Evolutionary conservation across 1,284 basidiomycete species (phyloP).

Genomic region (Polyporus tsugae): DNA sequence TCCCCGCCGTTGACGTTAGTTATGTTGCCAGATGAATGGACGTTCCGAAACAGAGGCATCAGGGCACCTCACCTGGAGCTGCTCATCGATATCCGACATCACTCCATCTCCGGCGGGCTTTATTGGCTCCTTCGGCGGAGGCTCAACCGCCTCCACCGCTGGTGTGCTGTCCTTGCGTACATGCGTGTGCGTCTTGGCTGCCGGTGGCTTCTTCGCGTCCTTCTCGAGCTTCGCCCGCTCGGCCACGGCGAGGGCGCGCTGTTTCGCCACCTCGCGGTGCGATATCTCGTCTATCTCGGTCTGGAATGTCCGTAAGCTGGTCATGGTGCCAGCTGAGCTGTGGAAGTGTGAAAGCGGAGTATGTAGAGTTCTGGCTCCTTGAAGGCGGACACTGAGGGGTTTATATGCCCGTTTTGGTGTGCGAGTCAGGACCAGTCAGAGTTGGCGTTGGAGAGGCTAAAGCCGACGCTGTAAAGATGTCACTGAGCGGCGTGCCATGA

Average conservation of each 20-base stretch:
- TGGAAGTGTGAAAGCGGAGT: slow-evolving; percentile 38
- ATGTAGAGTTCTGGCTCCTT: not conserved
- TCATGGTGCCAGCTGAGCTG: slow-evolving; percentile 49
- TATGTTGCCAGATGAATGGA: slow-evolving; percentile 15
- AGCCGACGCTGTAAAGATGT: slow-evolving; percentile 19
- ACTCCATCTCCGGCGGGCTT: slow-evolving; percentile 31
- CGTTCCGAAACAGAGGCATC: slow-evolving; percentile 2
- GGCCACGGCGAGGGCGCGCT: slow-evolving; percentile 52
- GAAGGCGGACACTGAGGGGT: slow-evolving; percentile 5
- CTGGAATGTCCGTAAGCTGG: slow-evolving; percentile 74
- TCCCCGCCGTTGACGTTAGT: not conserved
- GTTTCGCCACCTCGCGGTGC: slow-evolving; percentile 66
- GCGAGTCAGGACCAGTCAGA: slow-evolving; percentile 36
- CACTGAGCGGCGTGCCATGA: slow-evolving; percentile 26
- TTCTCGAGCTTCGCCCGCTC: slow-evolving; percentile 46
- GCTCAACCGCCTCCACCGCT: slow-evolving; percentile 12
- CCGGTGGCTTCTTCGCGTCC: slow-evolving; percentile 45
- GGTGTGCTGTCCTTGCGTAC: slow-evolving; percentile 30
- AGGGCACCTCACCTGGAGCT: slow-evolving; percentile 58
- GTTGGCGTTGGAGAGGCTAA: slow-evolving; percentile 10
- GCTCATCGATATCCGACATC: slow-evolving; percentile 60
- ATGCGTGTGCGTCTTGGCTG: slow-evolving; percentile 31
- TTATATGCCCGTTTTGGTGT: slow-evolving; percentile 22
- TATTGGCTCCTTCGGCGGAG: slow-evolving; percentile 28
- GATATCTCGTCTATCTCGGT: slow-evolving; percentile 79